Evolutionary conservation across 2,329 filamentous ascomycete genomes (phyloP), one percentile per base, ranked within the genome.

Genomic region (Paraphaeosphaeria minitans): DNA sequence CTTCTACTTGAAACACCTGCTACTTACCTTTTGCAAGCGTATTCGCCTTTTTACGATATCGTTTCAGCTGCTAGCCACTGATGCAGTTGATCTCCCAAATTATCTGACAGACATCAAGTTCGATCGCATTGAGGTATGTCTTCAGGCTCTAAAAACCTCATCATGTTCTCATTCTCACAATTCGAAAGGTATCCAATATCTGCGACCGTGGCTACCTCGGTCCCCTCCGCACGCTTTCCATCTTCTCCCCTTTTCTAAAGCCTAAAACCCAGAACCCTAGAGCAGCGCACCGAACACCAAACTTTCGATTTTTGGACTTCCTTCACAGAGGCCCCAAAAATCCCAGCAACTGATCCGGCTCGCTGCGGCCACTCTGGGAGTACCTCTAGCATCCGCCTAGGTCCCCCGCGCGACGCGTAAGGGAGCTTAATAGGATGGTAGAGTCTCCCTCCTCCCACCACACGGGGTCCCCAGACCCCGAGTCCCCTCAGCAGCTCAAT

Each of bases 181-280:
- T 8, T 21, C 35, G 33, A 22, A 24, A 81, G 77, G 61, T 78
- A 0, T 71, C 77, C 2, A 81, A 81, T 59, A 76, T 81, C n/a
- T 62, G 69, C 10, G 79, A 82, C 54, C 12, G 29, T 0, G 61
- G 58, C n/a, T 79, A 74, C 48, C 29, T 79, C 2, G 78, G 78
- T 0, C 61, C 69, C 3, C 7, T 53, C 2, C 31, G 14, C 0
- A 72, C 66, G 0, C 56, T 81, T 1, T 0, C 7, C 0, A 37
- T 56, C 10, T 71, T 81, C 37, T 66, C 59, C 4, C 73, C 70
- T 0, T 54, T 80, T 1, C 74, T 82, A 0, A 69, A 78, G 51
- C 21, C 58, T 0, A 69, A 59, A 8, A 1, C 3, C 1, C 45
- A 71, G 7, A 82, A 81, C 56, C 71, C 74, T 0, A 67, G 78